Conservation (phyloP, 2,329 filamentous ascomycete genomes). For the Epichloe hybrida region DNA sequence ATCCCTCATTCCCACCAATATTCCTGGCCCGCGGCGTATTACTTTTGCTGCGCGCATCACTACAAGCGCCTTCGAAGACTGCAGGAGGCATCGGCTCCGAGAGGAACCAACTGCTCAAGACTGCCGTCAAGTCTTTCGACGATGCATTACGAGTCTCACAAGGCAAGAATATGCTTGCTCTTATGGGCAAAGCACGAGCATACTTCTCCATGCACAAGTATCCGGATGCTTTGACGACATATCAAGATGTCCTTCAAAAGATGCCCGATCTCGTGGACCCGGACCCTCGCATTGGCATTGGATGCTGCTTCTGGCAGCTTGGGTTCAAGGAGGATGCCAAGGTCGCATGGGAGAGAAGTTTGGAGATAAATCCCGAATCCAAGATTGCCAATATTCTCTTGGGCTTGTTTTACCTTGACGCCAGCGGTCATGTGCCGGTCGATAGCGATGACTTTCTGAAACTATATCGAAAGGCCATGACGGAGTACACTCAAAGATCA, state of each 20-base stretch:
- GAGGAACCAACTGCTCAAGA: conserved; percentile 63
- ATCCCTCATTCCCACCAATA: conserved; percentile 80
- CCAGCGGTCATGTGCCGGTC: conserved; percentile 68
- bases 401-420: conserved; percentile 78
- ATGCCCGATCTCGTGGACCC: conserved; percentile 84
- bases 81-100: conserved; percentile 57
- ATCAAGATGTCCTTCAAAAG: conserved; percentile 75
- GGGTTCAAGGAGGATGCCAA: conserved; percentile 90
- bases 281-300: conserved; percentile 90
- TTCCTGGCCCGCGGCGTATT: conserved; percentile 86
- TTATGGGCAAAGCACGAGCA: conserved; percentile 78
- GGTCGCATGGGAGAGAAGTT: conserved; percentile 72
- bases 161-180: conserved; percentile 80
- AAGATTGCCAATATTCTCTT: conserved; percentile 86
- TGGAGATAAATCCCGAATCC: conserved; percentile 70
- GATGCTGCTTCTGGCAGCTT: conserved; percentile 93
- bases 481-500: conserved; percentile 81
- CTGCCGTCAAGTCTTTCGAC: conserved; percentile 86
- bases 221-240: conserved; percentile 66
- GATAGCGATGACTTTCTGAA: conserved; percentile 74
- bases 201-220: conserved; percentile 80
- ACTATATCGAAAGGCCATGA: conserved; percentile 88
- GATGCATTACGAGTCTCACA: conserved; percentile 78
- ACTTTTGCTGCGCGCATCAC: conserved; percentile 72
- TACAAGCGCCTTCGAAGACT: conserved; percentile 61